Evolutionary conservation across 805 yeast genomes (phyloP).

Genomic region (Kregervanrija fluxuum): DNA sequence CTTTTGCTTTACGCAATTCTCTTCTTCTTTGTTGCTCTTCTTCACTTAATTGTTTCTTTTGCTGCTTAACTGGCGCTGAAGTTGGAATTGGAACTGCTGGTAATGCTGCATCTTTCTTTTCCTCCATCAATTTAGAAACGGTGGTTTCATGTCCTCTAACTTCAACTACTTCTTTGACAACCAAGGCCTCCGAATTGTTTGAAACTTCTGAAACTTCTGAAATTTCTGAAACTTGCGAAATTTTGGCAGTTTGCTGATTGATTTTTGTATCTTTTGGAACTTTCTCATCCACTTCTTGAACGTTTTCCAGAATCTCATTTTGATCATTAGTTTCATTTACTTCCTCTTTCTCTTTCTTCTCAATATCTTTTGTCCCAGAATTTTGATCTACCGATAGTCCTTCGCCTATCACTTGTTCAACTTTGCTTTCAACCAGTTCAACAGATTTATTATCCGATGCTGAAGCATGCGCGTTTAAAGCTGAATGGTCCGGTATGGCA

Average conservation of each 20-base stretch:
- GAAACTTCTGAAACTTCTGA: too few species aligned
- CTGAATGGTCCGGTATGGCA: too few species aligned
- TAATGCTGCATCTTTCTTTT: slow-evolving; percentile 5
- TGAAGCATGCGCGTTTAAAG: too few species aligned
- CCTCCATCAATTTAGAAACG: background rate
- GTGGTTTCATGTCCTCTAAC: background rate
- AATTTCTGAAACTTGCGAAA: too few species aligned
- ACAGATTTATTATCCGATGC: too few species aligned
- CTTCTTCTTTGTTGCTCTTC: slow-evolving; percentile 57
- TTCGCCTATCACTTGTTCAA: background rate
- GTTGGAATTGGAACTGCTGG: slow-evolving; percentile 27
- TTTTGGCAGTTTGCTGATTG: too few species aligned
- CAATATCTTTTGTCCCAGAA: slow-evolving; percentile 1
- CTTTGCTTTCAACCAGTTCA: too few species aligned
- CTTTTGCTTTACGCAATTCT: slow-evolving; percentile 69
- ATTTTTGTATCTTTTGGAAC: too few species aligned
- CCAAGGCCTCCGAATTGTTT: background rate
- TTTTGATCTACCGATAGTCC: slow-evolving; percentile 1
- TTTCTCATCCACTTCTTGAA: too few species aligned
- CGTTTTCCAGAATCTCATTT: too few species aligned
- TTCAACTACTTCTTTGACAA: background rate
- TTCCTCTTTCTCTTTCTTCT: background rate
- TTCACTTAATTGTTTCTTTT: slow-evolving; percentile 40
- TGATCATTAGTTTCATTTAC: too few species aligned
- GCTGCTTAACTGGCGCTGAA: slow-evolving; percentile 2